Base-by-base conservation (phyloP, 768 basidiomycete genomes). In the Suillus alpinus region DNA sequence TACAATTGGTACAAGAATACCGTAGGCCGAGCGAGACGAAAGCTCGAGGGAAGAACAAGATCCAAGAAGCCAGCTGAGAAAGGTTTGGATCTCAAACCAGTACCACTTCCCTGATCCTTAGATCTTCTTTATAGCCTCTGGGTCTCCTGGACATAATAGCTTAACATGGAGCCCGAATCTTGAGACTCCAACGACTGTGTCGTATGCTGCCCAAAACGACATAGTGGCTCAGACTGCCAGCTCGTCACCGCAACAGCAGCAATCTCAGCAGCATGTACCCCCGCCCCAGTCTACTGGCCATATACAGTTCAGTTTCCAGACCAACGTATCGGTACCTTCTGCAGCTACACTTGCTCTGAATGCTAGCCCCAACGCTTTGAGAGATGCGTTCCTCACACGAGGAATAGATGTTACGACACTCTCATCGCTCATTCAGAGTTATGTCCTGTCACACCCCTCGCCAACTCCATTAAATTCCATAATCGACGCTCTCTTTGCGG, bases 1-100 rank as follows among this genome's bases (percentile, higher is more conserved):
- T 55, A 55, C 53, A 55, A 55, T 66, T 88, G 86, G 86, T 87
- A 85, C 74, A 87, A 87, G 74, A 87, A 87, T 70, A 86, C 86
- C 18, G 81, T 85, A 58, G 86, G 86, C 6, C 78, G 86, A 36
- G 83, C 81, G 7, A 76, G 85, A 58, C 76, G 85, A 51, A 85
- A 85, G 68, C 73, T 81, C 49, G 85, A 85, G 62, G 84, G 84
- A 6, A 76, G 81, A 31, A 79, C 83, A 1, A 76, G 83, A 47
- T 78, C 83, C 41, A 76, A 78, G 49, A 85, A 82, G 64, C 68
- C 75, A 9, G 73, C 80, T 39, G 83, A 85, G 69, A 85, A 81
- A 73, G 78, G 83, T 81, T 58, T 39, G 67, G 63, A 18, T 6
- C 43, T 55, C 59, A 64, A 67, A 32, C 39, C 31, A 47, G n/a